Evolutionary conservation across 768 basidiomycete genomes (phyloP).

Genomic region (Postia placenta): DNA sequence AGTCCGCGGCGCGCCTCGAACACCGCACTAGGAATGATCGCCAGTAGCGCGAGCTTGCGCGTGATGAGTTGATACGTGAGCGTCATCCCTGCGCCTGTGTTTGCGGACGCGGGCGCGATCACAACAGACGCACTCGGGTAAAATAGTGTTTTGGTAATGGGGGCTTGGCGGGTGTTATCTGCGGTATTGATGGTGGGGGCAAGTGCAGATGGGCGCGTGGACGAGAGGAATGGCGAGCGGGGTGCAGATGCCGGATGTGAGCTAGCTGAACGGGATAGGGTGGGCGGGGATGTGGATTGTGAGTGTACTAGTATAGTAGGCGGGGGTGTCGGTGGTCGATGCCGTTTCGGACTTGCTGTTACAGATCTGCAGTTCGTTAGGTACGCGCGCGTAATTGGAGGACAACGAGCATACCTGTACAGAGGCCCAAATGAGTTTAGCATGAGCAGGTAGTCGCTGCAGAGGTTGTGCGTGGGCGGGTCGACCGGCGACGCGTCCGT

Average conservation of each 20-base stretch:
- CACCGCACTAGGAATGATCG: conserved; percentile 65
- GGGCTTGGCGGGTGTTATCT: neutral
- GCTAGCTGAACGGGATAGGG: neutral
- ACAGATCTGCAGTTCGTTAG: conserved; percentile 5
- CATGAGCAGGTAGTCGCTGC: conserved; percentile 87
- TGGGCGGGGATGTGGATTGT: conserved; percentile 2
- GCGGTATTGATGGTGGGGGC: conserved; percentile 20
- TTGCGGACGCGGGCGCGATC: conserved; percentile 47
- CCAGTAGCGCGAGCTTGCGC: conserved; percentile 61
- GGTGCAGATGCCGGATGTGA: neutral
- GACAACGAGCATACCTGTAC: conserved; percentile 55
- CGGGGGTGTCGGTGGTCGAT: neutral
- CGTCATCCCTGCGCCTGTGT: conserved; percentile 54
- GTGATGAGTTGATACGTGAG: conserved; percentile 81
- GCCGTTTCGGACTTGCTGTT: conserved; percentile 9
- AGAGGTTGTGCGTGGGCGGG: conserved; percentile 79
- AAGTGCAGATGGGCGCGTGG: conserved; percentile 13
- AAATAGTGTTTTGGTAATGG: conserved; percentile 38
- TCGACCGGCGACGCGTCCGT: conserved; percentile 93
- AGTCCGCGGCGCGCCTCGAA: conserved; percentile 70
- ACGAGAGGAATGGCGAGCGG: neutral
- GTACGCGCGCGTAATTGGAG: neutral
- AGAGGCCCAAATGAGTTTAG: conserved; percentile 80
- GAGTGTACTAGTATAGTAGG: conserved; percentile 6
- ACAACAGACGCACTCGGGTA: conserved; percentile 67